Evolutionary conservation across 2,329 filamentous ascomycete species (phyloP), one percentile per base, ranked within the genome.

Genomic region (Zarea fungicola): DNA sequence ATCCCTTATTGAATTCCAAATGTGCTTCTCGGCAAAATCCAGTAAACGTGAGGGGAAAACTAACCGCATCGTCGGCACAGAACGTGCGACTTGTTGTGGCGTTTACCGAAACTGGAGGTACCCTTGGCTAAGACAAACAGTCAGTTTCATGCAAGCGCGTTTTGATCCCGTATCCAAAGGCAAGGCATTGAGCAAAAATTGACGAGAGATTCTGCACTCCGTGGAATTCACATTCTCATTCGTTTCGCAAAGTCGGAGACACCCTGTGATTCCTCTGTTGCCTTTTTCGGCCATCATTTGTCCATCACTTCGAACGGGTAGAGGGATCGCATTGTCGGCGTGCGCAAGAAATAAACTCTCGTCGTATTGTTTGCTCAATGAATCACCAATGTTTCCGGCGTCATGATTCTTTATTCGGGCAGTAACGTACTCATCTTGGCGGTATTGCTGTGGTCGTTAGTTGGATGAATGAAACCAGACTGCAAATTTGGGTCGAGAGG

Each of bases 21-120:
- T n/a, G n/a, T n/a, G n/a, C n/a, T n/a, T n/a, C 41, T 34, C 42
- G 42, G 21, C 3, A 18, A 34, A 14, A 52, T 45, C 44, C 34
- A 49, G 52, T 49, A 44, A 35, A 28, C 23, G 41, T 35, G 41
- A 22, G 36, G 48, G 55, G 21, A 56, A 48, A 47, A 89, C 87
- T 83, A 77, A 93, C 89, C 91, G 84, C 90, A 96, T 79, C 91
- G 91, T 83, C 91, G 87, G 88, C 91, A 96, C 76, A 96, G 80
- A 74, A 86, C 90, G 85, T 96, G 91, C 81, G 90, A 89, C 85
- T 95, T 95, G 84, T 92, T 95, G 83, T 95, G 89, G 84, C 89
- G 72, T 69, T 76, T 76, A 69, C 73, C 73, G 65, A 76, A 76
- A 66, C 73, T 76, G 65, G 74, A 76, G 63, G 75, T 78, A 73